phyloP scores from a whole-genome alignment of 1,139 yeast species.

The Pichia sp. region DNA sequence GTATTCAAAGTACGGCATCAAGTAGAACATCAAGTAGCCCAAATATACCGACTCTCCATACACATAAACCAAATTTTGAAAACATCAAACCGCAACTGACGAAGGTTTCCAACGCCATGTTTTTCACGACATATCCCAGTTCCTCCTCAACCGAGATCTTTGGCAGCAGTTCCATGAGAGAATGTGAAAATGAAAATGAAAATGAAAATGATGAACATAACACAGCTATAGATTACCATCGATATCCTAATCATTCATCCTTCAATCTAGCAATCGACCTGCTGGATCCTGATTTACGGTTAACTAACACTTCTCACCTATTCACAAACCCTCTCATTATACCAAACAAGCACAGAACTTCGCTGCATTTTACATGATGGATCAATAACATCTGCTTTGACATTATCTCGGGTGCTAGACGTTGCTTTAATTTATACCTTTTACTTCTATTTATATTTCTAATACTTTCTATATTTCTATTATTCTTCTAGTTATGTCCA shows the following conservation, averaged over 20 bases:
- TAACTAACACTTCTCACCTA: background rate
- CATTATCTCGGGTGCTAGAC: no score
- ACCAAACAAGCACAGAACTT: slow-evolving; percentile 16
- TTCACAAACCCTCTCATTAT: background rate
- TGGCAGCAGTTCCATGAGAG: no score
- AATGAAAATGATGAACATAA: no score
- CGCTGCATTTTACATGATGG: slow-evolving; percentile 47
- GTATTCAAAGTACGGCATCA: no score
- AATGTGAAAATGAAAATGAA: no score
- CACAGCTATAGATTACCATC: no score
- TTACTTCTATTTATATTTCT: no score
- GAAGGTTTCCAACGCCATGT: slow-evolving; percentile 3
- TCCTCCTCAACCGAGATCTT: background rate
- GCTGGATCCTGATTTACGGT: background rate
- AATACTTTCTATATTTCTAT: no score
- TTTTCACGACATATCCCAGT: slow-evolving; percentile 1
- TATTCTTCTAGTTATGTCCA: no score
- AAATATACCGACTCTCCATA: slow-evolving; percentile 1
- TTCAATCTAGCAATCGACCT: no score
- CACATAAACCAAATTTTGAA: slow-evolving; percentile 1
- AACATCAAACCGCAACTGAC: background rate
- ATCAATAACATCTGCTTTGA: background rate
- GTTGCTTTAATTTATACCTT: no score
- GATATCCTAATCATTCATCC: no score
- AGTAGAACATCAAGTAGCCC: background rate